These are phyloP conservation scores for Triticum dicoccoides DNA, from an alignment of 176 grass and related monocot genomes.

Conservation along the genomic window DNA sequence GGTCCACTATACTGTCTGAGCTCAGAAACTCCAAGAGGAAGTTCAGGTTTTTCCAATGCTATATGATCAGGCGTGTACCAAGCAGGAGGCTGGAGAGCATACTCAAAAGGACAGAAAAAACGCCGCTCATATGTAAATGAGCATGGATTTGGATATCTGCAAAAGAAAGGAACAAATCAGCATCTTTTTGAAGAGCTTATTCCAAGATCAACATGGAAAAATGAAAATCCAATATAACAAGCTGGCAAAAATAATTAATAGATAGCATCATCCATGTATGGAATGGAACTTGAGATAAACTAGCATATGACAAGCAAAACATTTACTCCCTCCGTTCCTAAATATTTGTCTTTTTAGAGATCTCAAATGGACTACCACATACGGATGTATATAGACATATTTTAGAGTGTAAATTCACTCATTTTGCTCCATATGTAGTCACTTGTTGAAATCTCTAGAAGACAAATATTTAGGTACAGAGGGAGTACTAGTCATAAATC, in stretches of 20 bases:
- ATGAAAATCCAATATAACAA: not conserved
- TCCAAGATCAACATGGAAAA: constrained; percentile 4
- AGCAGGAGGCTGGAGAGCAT: constrained; percentile 90
- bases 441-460: no score
- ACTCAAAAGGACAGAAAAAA: constrained; percentile 92
- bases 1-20: constrained; percentile 69
- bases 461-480: no score
- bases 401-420: no score
- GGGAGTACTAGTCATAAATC: not conserved
- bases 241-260: not conserved
- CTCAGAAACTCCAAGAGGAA: constrained; percentile 82
- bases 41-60: constrained; percentile 89
- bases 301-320: not conserved
- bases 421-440: no score
- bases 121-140: constrained; percentile 89
- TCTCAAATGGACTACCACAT: no score
- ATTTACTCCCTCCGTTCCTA: not conserved
- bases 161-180: constrained; percentile 23
- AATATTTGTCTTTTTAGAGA: no score
- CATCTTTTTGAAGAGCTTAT: not conserved
- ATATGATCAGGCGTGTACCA: constrained; percentile 89
- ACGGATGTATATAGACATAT: no score
- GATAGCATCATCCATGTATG: not conserved
- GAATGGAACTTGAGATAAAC: constrained; percentile 14
- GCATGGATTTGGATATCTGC: constrained; percentile 94